Base-by-base conservation (phyloP, 345 rosid species). In the rapeseed (Brassica napus) region DNA sequence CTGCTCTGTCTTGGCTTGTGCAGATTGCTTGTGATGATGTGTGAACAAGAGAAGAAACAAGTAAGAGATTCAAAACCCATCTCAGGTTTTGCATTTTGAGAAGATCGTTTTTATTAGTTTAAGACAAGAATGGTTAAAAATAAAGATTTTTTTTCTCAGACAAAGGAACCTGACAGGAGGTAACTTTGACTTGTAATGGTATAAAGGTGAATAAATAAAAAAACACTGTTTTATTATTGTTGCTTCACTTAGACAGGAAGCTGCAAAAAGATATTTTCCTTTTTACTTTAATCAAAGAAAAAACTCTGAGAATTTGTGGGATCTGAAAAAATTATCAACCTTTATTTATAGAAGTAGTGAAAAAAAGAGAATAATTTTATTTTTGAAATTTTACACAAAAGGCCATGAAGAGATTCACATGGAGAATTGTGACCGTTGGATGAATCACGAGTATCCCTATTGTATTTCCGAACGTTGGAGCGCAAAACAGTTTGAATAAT, bases 231-330 rank as follows among this genome's bases (percentile, higher is more conserved):
- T 83, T 61, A 72, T 65, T 83, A 70, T 79, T 57, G 32, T 86
- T 82, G 31, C 84, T 86, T 84, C 90, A 81, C 91, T 87, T 89
- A 84, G 90, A 89, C 85, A 87, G 77, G 88, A 91, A 89, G 64
- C 63, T 66, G 65, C 72, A 62, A 74, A 84, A 72, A 66, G 59
- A 49, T 81, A 4, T 44, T 71, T 24, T 58, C 5, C 59, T 76
- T 49, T 81, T 58, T 66, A 39, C 76, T 64, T 74, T 74, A 68
- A 11, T 60, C 14, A 65, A 37, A 69, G 30, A 32, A 47, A 49
- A 65, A 6, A 23, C 21, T 21, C 2, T 61, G 66, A 65, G 74
- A 62, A 74, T 63, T 73, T 65, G 44, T 83, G 54, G 73, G 74
- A 75, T 81, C 84, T 85, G 82, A 74, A 68, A 74, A 57, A 79